These are phyloP conservation scores for Toxicodendron radicans DNA, from an alignment of 345 rosid species.

Conservation along the genomic window DNA sequence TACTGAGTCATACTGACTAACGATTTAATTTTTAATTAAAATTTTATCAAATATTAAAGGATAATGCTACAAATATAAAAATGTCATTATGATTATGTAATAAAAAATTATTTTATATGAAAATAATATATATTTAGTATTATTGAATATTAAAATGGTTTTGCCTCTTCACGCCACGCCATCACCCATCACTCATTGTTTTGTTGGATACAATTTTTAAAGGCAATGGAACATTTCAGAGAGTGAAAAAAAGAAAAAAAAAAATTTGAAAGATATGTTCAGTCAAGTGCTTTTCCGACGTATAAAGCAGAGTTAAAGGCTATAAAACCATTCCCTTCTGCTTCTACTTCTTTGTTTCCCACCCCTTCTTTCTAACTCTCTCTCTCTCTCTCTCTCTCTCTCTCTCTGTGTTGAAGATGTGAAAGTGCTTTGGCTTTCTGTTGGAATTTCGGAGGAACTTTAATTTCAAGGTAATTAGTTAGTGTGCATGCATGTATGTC, in stretches of 20 bases:
- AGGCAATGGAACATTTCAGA: neutral
- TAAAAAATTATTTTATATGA: too few species aligned
- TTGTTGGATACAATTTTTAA: neutral
- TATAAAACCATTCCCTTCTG: neutral
- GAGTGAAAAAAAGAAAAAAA: too few species aligned
- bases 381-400: too few species aligned
- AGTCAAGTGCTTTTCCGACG: slow-evolving; percentile 50
- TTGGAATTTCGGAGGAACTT: slow-evolving; percentile 16
- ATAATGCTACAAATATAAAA: too few species aligned
- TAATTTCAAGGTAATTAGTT: slow-evolving; percentile 5
- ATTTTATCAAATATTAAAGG: neutral
- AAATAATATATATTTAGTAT: too few species aligned
- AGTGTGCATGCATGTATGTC: neutral
- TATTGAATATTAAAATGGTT: neutral
- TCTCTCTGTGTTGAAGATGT: slow-evolving; percentile 15
- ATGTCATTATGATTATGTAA: too few species aligned
- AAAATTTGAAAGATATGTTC: too few species aligned
- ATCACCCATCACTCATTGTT: too few species aligned
- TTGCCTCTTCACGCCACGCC: slow-evolving; percentile 1
- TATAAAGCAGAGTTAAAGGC: slow-evolving; percentile 28
- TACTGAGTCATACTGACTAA: neutral
- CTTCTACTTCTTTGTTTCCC: neutral
- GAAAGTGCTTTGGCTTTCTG: slow-evolving; percentile 11
- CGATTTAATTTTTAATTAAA: neutral
- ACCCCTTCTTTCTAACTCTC: neutral